Evolutionary conservation across 2,329 filamentous ascomycete genomes (phyloP).

Genomic region (Microdochium bolleyi): DNA sequence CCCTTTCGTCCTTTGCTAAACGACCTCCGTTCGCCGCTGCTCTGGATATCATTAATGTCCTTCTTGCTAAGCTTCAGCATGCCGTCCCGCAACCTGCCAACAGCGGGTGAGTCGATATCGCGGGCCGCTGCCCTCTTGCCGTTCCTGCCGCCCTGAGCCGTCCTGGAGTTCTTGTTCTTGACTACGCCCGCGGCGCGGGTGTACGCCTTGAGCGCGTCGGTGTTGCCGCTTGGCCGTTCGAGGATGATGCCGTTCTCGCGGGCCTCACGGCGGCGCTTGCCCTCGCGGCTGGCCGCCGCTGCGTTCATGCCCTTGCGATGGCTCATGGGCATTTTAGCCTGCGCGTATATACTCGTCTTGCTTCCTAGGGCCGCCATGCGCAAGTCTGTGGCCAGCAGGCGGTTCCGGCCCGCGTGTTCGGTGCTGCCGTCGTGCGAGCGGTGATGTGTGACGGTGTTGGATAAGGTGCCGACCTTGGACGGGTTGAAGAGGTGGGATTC

Average conservation of each 20-base stretch:
- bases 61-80: conserved; percentile 6
- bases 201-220: conserved; percentile 16
- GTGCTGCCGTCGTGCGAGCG: conserved; percentile 23
- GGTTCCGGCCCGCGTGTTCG: conserved; percentile 54
- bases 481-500: conserved; percentile 79
- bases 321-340: conserved; percentile 83
- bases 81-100: conserved; percentile 75
- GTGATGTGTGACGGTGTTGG: conserved; percentile 19
- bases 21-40: neutral
- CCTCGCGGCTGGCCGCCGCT: conserved; percentile 58
- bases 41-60: neutral
- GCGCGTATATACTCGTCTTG: conserved; percentile 65
- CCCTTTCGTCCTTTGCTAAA: neutral
- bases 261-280: conserved; percentile 67
- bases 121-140: conserved; percentile 5
- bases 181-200: conserved; percentile 17
- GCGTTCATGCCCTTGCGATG: conserved; percentile 77
- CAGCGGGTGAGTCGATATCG: conserved; percentile 62
- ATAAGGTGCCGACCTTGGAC: conserved; percentile 22
- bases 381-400: conserved; percentile 76
- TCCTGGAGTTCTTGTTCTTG: conserved; percentile 27
- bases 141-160: conserved; percentile 25
- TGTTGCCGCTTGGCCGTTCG: conserved; percentile 42
- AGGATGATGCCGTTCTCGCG: conserved; percentile 86
- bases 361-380: conserved; percentile 75